These are phyloP conservation scores for Grosmannia serpens DNA, from an alignment of 2,329 filamentous ascomycete genomes.

Conservation along the genomic window DNA sequence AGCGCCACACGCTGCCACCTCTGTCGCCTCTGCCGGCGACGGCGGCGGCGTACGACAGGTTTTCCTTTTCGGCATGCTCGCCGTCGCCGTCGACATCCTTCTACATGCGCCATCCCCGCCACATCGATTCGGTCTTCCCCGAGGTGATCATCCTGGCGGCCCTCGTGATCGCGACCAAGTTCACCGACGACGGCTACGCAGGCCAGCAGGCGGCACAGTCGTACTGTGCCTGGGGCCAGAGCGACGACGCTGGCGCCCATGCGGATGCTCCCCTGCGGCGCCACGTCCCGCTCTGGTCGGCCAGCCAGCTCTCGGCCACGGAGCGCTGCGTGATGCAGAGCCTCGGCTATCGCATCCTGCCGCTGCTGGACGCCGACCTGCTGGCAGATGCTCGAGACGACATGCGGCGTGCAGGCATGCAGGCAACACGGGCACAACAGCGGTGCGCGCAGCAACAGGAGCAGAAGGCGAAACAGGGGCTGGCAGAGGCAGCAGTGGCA, in stretches of 20 bases:
- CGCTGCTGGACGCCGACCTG: conserved; percentile 43
- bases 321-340: conserved; percentile 54
- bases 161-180: conserved; percentile 54
- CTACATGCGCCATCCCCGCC: conserved; percentile 18
- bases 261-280: not conserved
- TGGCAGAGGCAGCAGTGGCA: not conserved
- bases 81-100: not conserved
- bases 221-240: conserved; percentile 43
- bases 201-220: conserved; percentile 38
- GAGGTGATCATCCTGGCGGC: conserved; percentile 53
- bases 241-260: not conserved
- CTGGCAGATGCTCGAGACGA: conserved; percentile 49
- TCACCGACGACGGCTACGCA: conserved; percentile 50
- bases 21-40: conserved; percentile 10
- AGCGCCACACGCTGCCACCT: conserved; percentile 34
- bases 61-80: conserved; percentile 13
- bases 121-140: conserved; percentile 50
- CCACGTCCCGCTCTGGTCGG: conserved; percentile 37
- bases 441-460: not conserved
- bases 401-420: conserved; percentile 45
- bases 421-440: conserved; percentile 7
- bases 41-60: not conserved
- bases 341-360: conserved; percentile 51
- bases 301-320: conserved; percentile 51
- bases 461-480: conserved; percentile 11